Base-by-base conservation (phyloP, 1,284 basidiomycete genomes). In the Wallemia hederae region DNA sequence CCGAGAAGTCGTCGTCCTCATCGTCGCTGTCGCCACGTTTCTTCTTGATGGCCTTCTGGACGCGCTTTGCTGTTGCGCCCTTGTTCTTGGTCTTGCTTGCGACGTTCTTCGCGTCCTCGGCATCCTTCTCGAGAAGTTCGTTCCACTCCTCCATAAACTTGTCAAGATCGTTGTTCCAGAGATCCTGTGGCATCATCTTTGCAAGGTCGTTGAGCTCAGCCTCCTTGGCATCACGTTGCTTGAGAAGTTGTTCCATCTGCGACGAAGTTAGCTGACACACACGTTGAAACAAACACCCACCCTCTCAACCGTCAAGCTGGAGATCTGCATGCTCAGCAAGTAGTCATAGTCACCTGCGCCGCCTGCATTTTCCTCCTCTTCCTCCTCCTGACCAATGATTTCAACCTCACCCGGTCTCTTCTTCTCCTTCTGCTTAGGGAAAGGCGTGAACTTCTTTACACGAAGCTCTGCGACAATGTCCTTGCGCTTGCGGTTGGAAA, bases 161-260 rank as follows among this genome's bases (percentile, higher is more conserved):
- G 67, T 91, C 84, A 25, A 99, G 75, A 67, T 99, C 94, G 15
- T 76, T 75, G 67, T 86, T 85, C 94, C 94, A 99, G 64, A 99
- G 75, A 65, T 85, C 79, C 65, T 81, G 80, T 0, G 90, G 86
- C 1, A 80, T 80, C 62, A 82, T 80, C 65, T 82, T 79, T 34
- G 97, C 80, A 49, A 98, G 75, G 7, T 71, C 73, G 31, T 89
- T 75, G 49, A 98, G 76, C 70, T 97, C 90, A 1, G 70, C 68
- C 71, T 96, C 88, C 72, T 92, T 94, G 62, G 79, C 79, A 58
- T 78, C 78, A 1, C 83, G 82, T 75, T 91, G 85, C 65, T 79
- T 76, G 28, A 81, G 74, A 5, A 98, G 78, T 73, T 80, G 89
- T 62, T 84, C 83, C 63, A 97, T 90, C 83, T 90, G 67, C 58